These are phyloP conservation scores for Termitomyces sp. DNA, from an alignment of 768 basidiomycete genomes.

Conservation along the genomic window DNA sequence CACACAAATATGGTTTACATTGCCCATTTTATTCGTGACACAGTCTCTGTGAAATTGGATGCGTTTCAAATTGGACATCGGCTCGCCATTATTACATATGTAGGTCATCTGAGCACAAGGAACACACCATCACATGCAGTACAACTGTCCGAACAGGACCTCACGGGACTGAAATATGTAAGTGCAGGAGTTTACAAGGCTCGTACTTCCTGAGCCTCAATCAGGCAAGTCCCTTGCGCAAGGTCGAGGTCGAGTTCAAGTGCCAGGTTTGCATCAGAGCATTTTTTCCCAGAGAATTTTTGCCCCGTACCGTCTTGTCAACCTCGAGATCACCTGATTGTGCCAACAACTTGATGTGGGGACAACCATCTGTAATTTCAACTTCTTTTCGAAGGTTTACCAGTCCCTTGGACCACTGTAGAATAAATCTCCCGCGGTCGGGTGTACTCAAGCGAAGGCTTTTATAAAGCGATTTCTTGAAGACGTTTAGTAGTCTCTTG, in stretches of 20 bases:
- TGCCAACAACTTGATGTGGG: neutral
- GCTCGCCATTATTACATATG: neutral
- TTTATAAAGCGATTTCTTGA: neutral
- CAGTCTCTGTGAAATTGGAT: too few species aligned
- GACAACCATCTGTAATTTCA: neutral
- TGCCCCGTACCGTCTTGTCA: neutral
- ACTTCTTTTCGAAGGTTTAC: neutral
- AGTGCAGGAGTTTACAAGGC: neutral
- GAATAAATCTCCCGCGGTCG: too few species aligned
- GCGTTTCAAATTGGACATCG: too few species aligned
- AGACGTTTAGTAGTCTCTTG: neutral
- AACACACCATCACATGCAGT: constrained; percentile 2
- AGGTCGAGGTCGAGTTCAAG: neutral
- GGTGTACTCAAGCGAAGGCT: neutral
- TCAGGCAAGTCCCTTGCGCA: neutral
- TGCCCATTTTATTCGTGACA: too few species aligned
- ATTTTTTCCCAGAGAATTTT: neutral
- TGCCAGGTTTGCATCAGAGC: neutral
- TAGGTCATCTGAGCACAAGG: constrained; percentile 6
- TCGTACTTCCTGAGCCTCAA: neutral
- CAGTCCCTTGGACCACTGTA: neutral
- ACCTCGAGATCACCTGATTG: neutral
- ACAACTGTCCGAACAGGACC: neutral
- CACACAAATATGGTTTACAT: too few species aligned
- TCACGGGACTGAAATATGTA: too few species aligned